A percentile compares a stretch with the other conserved stretches of the same genome.
These are phyloP conservation scores for Plasmodium cynomolgi DNA, from an alignment of 169 alveolate species.

Conservation along the genomic window DNA sequence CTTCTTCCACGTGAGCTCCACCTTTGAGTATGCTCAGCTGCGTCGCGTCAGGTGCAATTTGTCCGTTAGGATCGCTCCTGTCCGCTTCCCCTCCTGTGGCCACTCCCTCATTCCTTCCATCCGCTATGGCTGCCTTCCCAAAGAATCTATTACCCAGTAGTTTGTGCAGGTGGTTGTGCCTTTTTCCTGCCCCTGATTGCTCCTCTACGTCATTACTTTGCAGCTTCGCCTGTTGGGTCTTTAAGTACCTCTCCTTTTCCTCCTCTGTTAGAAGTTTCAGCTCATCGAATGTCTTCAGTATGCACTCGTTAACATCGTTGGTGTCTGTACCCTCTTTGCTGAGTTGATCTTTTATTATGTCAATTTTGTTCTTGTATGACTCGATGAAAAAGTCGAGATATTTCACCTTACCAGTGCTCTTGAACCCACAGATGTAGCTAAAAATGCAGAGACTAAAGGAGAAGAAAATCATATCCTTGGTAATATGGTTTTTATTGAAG, in stretches of 20 bases:
- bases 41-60: neutral
- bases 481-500: constrained; percentile 37
- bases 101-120: neutral
- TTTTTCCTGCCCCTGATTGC: neutral
- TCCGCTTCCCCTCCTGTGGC: no score
- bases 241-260: constrained; percentile 1
- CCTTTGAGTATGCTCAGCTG: neutral
- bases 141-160: neutral
- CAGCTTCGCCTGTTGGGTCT: neutral
- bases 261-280: constrained; percentile 26
- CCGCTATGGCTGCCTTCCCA: neutral
- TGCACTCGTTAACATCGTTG: constrained; percentile 18
- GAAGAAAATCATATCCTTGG: constrained; percentile 52
- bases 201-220: neutral
- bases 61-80: no score
- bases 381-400: constrained; percentile 60
- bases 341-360: constrained; percentile 40
- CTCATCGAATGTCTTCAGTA: constrained; percentile 44
- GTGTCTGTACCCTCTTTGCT: neutral
- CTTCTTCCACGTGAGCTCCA: constrained; percentile 9
- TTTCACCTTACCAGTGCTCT: constrained; percentile 59
- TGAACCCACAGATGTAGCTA: constrained; percentile 60
- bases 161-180: neutral
- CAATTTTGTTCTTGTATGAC: constrained; percentile 40
- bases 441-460: constrained; percentile 53